Evolutionary conservation across 1,284 basidiomycete species (phyloP).

Genomic region (Golubevia sp.): DNA sequence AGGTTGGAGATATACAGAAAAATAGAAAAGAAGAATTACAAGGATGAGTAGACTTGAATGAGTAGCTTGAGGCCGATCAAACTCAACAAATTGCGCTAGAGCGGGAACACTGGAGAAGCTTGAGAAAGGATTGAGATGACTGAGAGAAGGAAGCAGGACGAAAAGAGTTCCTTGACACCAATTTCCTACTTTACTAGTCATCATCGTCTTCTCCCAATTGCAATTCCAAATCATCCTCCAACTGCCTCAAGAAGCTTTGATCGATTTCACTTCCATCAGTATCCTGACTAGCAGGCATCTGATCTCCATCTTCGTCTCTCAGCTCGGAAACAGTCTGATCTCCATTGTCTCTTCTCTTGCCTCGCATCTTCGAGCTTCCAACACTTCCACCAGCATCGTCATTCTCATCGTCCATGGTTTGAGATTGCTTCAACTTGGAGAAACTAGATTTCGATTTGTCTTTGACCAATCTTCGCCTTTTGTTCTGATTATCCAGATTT

Average conservation of each 20-base stretch:
- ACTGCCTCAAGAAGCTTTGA: background rate
- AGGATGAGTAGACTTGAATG: too few relatives aligned
- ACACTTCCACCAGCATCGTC: too few relatives aligned
- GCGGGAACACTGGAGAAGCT: too few relatives aligned
- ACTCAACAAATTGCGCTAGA: too few relatives aligned
- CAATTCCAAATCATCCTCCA: background rate
- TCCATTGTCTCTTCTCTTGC: background rate
- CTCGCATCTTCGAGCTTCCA: too few relatives aligned
- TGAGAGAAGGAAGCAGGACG: too few relatives aligned
- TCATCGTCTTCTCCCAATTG: background rate
- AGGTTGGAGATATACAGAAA: too few relatives aligned
- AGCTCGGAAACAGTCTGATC: background rate
- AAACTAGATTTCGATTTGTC: conserved; percentile 18
- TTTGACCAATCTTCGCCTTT: conserved; percentile 20
- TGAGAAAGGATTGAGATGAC: too few relatives aligned
- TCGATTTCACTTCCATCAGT: background rate
- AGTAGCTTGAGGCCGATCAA: too few relatives aligned
- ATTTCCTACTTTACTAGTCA: background rate
- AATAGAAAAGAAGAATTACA: too few relatives aligned
- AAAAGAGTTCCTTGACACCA: too few relatives aligned
- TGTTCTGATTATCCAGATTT: conserved; percentile 9
- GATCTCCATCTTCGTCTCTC: background rate
- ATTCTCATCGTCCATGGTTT: conserved; percentile 8
- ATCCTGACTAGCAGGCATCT: background rate
- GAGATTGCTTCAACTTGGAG: conserved; percentile 20